Evolutionary conservation across 1,284 basidiomycete species (phyloP).

Genomic region (Ustilago loliicola): DNA sequence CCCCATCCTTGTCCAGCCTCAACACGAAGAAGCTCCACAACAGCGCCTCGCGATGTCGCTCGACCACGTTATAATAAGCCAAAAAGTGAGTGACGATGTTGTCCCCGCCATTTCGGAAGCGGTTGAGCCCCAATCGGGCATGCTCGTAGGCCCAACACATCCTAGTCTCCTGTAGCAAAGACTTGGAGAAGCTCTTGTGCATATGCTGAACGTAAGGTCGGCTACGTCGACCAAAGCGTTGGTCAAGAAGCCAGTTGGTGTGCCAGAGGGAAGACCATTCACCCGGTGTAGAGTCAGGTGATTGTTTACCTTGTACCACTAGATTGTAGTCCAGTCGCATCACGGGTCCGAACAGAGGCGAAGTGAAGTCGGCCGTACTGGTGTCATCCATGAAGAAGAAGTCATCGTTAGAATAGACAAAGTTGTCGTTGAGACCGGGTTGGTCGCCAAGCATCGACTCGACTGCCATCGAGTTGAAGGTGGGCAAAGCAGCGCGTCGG

Average conservation of each 20-base stretch:
- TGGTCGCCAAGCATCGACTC: slow-evolving; percentile 55
- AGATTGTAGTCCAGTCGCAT: slow-evolving; percentile 56
- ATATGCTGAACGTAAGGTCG: slow-evolving; percentile 49
- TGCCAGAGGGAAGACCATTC: slow-evolving; percentile 51
- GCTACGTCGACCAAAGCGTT: slow-evolving; percentile 48
- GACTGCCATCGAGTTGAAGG: slow-evolving; percentile 60
- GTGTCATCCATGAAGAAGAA: slow-evolving; percentile 52
- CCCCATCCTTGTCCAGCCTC: slow-evolving; percentile 43
- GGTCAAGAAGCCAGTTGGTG: slow-evolving; percentile 45
- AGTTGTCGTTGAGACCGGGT: slow-evolving; percentile 43
- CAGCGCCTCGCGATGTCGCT: slow-evolving; percentile 62
- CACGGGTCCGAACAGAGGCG: slow-evolving; percentile 55
- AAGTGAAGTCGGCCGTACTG: slow-evolving; percentile 35
- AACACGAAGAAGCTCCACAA: slow-evolving; percentile 62
- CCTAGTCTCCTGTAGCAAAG: slow-evolving; percentile 41
- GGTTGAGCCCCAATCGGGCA: slow-evolving; percentile 16
- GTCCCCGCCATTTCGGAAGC: slow-evolving; percentile 50
- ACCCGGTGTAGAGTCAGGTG: slow-evolving; percentile 24
- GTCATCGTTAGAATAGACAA: slow-evolving; percentile 59
- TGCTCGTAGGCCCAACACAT: slow-evolving; percentile 50
- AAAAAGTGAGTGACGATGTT: slow-evolving; percentile 51
- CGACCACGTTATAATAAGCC: slow-evolving; percentile 51
- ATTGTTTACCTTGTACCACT: slow-evolving; percentile 26
- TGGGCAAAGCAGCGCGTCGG: slow-evolving; percentile 51
- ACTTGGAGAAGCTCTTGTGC: slow-evolving; percentile 44